Conservation (phyloP, 257 asterid species). For the Voacanga thouarsii region DNA sequence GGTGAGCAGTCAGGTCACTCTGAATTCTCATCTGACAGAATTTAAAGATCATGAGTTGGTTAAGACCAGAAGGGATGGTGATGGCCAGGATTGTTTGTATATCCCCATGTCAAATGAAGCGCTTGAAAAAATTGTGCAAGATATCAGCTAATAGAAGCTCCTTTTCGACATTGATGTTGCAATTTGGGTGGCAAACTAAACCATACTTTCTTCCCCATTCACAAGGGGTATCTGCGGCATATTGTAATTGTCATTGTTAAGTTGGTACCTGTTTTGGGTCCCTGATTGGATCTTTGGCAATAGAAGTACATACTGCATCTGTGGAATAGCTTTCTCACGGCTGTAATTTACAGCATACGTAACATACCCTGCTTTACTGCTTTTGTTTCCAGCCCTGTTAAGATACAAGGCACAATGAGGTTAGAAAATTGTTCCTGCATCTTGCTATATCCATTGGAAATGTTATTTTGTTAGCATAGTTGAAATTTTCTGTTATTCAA, state of each 20-base stretch:
- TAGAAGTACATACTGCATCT: no score
- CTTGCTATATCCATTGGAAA: no score
- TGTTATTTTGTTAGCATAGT: no score
- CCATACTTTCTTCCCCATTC: not conserved
- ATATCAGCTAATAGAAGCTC: conserved; percentile 46
- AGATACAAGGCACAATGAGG: no score
- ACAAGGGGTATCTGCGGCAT: not conserved
- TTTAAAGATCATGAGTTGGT: conserved; percentile 93
- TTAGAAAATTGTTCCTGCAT: no score
- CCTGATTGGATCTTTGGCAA: not conserved
- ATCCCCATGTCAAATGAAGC: conserved; percentile 79
- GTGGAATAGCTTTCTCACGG: no score
- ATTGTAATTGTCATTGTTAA: not conserved
- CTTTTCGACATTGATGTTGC: not conserved
- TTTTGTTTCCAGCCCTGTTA: no score
- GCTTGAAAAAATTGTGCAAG: conserved; percentile 69
- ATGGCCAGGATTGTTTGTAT: conserved; percentile 79
- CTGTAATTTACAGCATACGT: not conserved
- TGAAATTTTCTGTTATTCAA: no score
- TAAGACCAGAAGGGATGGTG: conserved; percentile 70
- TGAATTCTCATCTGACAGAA: conserved; percentile 89
- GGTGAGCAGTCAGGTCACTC: conserved; percentile 85
- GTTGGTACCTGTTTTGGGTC: not conserved
- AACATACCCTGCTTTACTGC: no score
- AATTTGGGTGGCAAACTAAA: not conserved